Percentiles rank a stretch among this genome's conserved stretches.
These are phyloP conservation scores for Globisporangium solare DNA, from an alignment of 352 stramenopile genomes.

Conservation along the genomic window DNA sequence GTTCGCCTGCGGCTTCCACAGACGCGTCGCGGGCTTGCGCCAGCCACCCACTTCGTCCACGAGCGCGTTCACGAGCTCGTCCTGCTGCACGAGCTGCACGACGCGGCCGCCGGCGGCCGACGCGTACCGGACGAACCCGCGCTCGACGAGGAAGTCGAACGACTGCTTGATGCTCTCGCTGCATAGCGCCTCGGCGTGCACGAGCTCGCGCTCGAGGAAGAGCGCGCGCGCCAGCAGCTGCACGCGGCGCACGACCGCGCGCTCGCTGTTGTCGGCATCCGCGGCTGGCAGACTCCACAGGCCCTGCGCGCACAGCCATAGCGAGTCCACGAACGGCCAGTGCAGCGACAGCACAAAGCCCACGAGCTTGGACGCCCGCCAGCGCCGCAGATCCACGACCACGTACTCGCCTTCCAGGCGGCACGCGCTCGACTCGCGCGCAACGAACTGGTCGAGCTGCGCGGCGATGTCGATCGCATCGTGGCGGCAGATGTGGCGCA, in stretches of 20 bases:
- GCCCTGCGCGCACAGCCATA: slow-evolving; percentile 55
- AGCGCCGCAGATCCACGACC: slow-evolving; percentile 30
- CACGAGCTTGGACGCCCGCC: slow-evolving; percentile 31
- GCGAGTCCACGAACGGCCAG: slow-evolving; percentile 75
- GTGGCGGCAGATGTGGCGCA: slow-evolving; percentile 67
- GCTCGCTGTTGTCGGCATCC: slow-evolving; percentile 22
- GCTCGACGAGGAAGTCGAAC: slow-evolving; percentile 57
- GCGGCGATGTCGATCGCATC: slow-evolving; percentile 36
- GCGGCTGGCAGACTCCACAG: slow-evolving; percentile 28
- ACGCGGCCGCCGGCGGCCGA: slow-evolving; percentile 24
- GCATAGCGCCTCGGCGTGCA: slow-evolving; percentile 65
- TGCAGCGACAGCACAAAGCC: slow-evolving; percentile 64
- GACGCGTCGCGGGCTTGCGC: slow-evolving; percentile 36
- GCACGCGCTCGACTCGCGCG: slow-evolving; percentile 23
- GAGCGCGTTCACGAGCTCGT: slow-evolving; percentile 21
- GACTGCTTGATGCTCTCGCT: slow-evolving; percentile 76
- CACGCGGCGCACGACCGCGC: slow-evolving; percentile 45
- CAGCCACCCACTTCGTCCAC: slow-evolving; percentile 35
- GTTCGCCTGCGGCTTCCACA: slow-evolving; percentile 30
- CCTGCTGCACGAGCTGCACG: slow-evolving; percentile 14
- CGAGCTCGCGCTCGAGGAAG: slow-evolving; percentile 33
- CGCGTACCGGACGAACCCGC: slow-evolving; percentile 30
- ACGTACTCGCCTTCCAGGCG: slow-evolving; percentile 18
- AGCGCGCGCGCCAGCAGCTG: slow-evolving; percentile 52
- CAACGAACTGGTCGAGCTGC: slow-evolving; percentile 27